Percentiles rank a stretch among this genome's conserved stretches.
Evolutionary conservation across 1,284 basidiomycete species (phyloP).

Genomic region (Apiotrichum mycotoxinovorans): DNA sequence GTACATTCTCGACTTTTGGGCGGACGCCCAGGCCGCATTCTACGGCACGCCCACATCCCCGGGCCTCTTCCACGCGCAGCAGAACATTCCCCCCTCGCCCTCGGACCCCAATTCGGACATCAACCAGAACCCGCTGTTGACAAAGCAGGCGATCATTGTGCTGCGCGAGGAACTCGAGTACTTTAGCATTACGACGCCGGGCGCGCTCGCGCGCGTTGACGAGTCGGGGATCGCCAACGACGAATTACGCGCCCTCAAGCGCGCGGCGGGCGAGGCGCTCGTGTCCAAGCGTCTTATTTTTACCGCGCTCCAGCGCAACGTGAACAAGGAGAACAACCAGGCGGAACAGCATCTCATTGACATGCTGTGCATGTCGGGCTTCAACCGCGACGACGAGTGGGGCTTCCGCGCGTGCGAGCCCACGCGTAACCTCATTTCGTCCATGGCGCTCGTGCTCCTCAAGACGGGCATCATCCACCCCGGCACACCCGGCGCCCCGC

Average conservation of each 20-base stretch:
- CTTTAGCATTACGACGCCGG: conserved; percentile 69
- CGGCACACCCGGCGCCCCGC: conserved; percentile 28
- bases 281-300: conserved; percentile 91
- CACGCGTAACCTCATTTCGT: conserved; percentile 92
- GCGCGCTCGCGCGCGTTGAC: conserved; percentile 59
- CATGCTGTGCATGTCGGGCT: conserved; percentile 99
- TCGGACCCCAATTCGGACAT: conserved; percentile 34
- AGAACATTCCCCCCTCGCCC: conserved; percentile 62
- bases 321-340: conserved; percentile 98
- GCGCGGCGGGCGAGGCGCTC: conserved; percentile 77
- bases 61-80: conserved; percentile 73
- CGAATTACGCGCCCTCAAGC: conserved; percentile 70
- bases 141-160: conserved; percentile 98
- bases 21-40: conserved; percentile 78
- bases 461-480: conserved; percentile 90
- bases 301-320: conserved; percentile 94
- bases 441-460: conserved; percentile 92
- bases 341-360: conserved; percentile 99
- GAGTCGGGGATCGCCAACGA: conserved; percentile 70
- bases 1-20: conserved; percentile 89
- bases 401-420: conserved; percentile 95
- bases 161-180: conserved; percentile 97
- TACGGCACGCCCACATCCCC: conserved; percentile 76
- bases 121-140: conserved; percentile 79
- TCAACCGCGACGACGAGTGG: conserved; percentile 94